Percentiles rank a stretch among this genome's conserved stretches.
These are phyloP conservation scores for Krasilnikovozyma curviuscula DNA, from an alignment of 768 basidiomycete genomes.

Conservation along the genomic window DNA sequence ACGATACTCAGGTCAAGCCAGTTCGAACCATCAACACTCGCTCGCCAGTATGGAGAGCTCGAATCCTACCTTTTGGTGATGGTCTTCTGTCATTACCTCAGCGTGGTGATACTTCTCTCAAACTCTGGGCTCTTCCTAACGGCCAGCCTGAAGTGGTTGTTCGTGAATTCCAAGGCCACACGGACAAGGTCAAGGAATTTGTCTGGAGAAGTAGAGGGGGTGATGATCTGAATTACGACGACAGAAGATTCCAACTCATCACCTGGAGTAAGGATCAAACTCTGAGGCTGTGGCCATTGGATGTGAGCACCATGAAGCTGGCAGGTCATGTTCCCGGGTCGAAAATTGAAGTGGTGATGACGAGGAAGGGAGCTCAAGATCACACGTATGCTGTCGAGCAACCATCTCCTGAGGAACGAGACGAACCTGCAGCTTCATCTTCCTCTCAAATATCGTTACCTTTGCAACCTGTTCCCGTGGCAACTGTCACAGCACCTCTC, in stretches of 20 bases:
- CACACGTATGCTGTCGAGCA: no score
- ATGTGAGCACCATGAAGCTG: conserved; percentile 19
- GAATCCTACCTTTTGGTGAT: conserved; percentile 75
- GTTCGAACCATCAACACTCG: conserved; percentile 37
- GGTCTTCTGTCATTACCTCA: conserved; percentile 79
- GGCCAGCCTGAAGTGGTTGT: not conserved
- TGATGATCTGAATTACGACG: conserved; percentile 35
- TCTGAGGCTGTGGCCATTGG: conserved; percentile 75
- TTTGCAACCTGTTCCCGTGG: no score
- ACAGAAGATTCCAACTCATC: conserved; percentile 42
- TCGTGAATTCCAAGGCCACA: conserved; percentile 56
- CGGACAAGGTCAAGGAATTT: conserved; percentile 66
- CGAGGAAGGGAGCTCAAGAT: no score
- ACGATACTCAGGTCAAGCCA: conserved; percentile 4
- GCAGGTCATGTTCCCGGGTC: no score
- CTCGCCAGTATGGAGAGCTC: conserved; percentile 87
- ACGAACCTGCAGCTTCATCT: no score
- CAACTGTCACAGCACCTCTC: no score
- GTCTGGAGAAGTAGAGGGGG: conserved; percentile 61
- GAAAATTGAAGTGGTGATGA: no score
- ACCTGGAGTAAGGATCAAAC: conserved; percentile 83
- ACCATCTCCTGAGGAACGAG: no score
- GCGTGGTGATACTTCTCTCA: conserved; percentile 58
- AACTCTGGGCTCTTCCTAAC: conserved; percentile 48
- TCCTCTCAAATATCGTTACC: no score